Base-by-base conservation (phyloP, 345 rosid species). In the Anastatica hierochuntica region DNA sequence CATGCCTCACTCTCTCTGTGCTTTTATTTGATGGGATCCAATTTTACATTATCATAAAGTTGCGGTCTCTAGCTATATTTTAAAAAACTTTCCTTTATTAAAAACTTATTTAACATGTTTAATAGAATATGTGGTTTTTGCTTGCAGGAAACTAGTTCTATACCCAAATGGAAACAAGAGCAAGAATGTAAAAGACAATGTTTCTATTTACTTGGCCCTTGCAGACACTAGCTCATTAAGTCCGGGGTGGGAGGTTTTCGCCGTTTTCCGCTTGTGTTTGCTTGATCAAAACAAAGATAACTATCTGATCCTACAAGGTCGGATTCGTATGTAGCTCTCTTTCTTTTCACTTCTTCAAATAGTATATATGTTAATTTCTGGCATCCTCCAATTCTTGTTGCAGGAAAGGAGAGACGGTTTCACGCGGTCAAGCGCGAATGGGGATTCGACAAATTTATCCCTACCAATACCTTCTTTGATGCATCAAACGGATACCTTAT, bases 101-200 rank as follows among this genome's bases (percentile, higher is more conserved):
- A 2, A 3, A 29, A 6, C 33, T 29, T 29, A 6, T 29, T 1
- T 29, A 29, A 0, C 9, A 29, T 29, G 7, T 29, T 8, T 29
- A 29, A 29, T 8, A 17, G 21, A 13, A 18, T 11, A 11, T 18
- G 37, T 23, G 68, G 40, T 16, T 0, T 49, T 43, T 56, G 39
- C 14, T 66, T 43, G 17, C 23, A 80, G 90, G 88, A 83, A 79
- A 60, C 64, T 80, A 63, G 63, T 80, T 27, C 66, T 83, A 39
- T 48, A 74, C 53, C 72, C 90, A 36, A 74, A 65, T 53, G 95
- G 95, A 61, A 81, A 81, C 64, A 68, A 76, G 66, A 70, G 57
- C 76, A 83, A 75, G 74, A 67, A 76, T 13, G 74, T 64, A 43
- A 65, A 63, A 58, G 82, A 76, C 1, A 66, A 80, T 35, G 42